Conservation (phyloP, 2,329 filamentous ascomycete genomes). For the Aspergillus ochraceus region DNA sequence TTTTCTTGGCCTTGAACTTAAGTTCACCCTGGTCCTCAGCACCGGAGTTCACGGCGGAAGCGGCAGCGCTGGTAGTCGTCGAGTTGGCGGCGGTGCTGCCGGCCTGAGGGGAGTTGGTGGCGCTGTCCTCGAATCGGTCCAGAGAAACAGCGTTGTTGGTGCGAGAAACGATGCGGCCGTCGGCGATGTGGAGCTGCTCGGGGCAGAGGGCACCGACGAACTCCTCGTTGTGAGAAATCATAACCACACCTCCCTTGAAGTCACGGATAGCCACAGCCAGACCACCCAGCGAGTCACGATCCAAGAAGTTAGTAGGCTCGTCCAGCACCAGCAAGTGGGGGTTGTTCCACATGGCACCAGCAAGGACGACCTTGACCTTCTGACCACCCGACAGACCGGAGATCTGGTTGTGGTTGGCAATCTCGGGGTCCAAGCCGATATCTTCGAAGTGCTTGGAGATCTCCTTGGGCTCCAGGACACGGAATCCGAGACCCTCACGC, state of each 20-base stretch:
- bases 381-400: constrained; percentile 93
- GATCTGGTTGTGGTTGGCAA: constrained; percentile 98
- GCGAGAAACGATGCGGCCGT: constrained; percentile 82
- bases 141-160: constrained; percentile 71
- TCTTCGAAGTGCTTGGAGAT: constrained; percentile 99
- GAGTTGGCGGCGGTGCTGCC: constrained; percentile 59
- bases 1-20: constrained; percentile 87
- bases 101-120: constrained; percentile 58
- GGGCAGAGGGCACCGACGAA: constrained; percentile 94
- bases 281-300: constrained; percentile 94
- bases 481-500: constrained; percentile 96
- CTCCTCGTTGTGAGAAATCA: constrained; percentile 99
- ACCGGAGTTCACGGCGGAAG: constrained; percentile 74
- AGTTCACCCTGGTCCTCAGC: constrained; percentile 75
- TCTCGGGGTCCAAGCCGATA: constrained; percentile 91
- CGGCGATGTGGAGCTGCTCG: constrained; percentile 93
- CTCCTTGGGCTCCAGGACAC: constrained; percentile 85
- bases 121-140: constrained; percentile 84
- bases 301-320: constrained; percentile 98
- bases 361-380: constrained; percentile 98
- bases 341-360: constrained; percentile 98
- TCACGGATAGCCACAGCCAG: constrained; percentile 97
- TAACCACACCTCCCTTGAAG: constrained; percentile 96
- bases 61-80: constrained; percentile 60
- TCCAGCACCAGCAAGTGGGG: constrained; percentile 95